A percentile compares a stretch with the other conserved stretches of the same genome.
phyloP scores from a whole-genome alignment of 2,329 filamentous ascomycete genomes.

The Magnaporthiopsis rhizophila region DNA sequence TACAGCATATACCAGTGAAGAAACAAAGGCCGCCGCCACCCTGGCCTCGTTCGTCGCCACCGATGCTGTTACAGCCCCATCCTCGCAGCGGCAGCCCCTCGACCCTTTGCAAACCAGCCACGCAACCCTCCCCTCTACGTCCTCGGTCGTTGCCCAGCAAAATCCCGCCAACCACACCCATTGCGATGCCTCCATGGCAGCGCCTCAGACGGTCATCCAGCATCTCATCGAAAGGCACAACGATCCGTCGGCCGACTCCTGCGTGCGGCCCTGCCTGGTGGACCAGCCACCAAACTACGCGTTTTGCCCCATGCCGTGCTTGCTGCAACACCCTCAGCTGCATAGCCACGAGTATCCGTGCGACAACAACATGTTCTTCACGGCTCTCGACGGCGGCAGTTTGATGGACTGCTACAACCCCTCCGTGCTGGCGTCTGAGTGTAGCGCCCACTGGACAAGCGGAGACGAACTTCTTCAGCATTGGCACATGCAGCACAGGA shows the following conservation, averaged over 20 bases:
- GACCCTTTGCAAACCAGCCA: not conserved
- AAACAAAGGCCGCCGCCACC: conserved; percentile 14
- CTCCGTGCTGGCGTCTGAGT: not conserved
- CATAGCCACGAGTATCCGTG: not conserved
- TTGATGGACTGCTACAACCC: not conserved
- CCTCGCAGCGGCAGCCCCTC: not conserved
- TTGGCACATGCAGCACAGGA: conserved; percentile 5
- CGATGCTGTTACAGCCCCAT: not conserved
- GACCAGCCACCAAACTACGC: conserved; percentile 4
- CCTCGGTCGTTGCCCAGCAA: not conserved
- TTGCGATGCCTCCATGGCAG: not conserved
- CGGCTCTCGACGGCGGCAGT: not conserved
- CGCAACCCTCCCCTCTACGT: not conserved
- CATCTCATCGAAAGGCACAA: conserved; percentile 3
- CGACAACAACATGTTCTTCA: not conserved
- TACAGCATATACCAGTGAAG: conserved; percentile 9
- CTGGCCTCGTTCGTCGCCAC: conserved; percentile 2
- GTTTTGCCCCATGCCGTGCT: conserved; percentile 1
- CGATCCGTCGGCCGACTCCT: not conserved
- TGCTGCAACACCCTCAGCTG: conserved; percentile 5
- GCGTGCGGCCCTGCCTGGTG: conserved; percentile 4
- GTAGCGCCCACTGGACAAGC: not conserved
- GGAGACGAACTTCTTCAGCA: conserved; percentile 8
- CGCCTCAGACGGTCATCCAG: not conserved
- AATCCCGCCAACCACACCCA: not conserved